Evolutionary conservation across 352 stramenopile species (phyloP).

Genomic region (Halophytophthora polymorphica): DNA sequence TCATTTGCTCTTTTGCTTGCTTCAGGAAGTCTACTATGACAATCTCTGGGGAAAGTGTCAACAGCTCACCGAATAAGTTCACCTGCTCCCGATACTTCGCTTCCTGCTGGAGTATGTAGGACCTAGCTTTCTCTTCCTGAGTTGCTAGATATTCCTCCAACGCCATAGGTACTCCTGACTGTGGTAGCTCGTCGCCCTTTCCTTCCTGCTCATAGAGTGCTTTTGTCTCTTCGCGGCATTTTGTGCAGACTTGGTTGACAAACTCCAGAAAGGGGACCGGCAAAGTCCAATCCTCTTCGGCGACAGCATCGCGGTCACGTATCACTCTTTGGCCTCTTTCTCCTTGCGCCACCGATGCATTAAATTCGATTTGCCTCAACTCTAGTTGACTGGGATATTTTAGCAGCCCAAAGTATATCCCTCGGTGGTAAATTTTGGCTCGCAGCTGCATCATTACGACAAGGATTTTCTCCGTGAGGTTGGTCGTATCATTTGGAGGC

Average conservation of each 20-base stretch:
- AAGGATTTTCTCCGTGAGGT: slow-evolving; percentile 25
- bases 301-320: slow-evolving; percentile 38
- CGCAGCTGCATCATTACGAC: slow-evolving; percentile 49
- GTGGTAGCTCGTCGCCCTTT: slow-evolving; percentile 62
- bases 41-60: slow-evolving; percentile 45
- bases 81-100: slow-evolving; percentile 57
- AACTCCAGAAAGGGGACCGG: slow-evolving; percentile 45
- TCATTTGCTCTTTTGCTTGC: slow-evolving; percentile 22
- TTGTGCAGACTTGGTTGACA: slow-evolving; percentile 47
- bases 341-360: slow-evolving; percentile 5
- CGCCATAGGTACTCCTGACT: slow-evolving; percentile 55
- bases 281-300: slow-evolving; percentile 31
- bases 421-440: slow-evolving; percentile 53
- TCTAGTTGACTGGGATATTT: slow-evolving; percentile 52
- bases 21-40: slow-evolving; percentile 38
- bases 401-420: slow-evolving; percentile 61
- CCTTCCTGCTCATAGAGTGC: slow-evolving; percentile 56
- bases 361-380: slow-evolving; percentile 6
- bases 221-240: slow-evolving; percentile 59
- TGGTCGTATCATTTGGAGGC: slow-evolving; percentile 2
- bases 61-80: slow-evolving; percentile 50
- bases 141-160: slow-evolving; percentile 71
- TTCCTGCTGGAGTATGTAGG: slow-evolving; percentile 56
- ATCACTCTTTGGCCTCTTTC: slow-evolving; percentile 17
- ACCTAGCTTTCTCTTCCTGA: slow-evolving; percentile 55